phyloP scores from a whole-genome alignment of 257 asterid genomes.

The Ilex asprella region DNA sequence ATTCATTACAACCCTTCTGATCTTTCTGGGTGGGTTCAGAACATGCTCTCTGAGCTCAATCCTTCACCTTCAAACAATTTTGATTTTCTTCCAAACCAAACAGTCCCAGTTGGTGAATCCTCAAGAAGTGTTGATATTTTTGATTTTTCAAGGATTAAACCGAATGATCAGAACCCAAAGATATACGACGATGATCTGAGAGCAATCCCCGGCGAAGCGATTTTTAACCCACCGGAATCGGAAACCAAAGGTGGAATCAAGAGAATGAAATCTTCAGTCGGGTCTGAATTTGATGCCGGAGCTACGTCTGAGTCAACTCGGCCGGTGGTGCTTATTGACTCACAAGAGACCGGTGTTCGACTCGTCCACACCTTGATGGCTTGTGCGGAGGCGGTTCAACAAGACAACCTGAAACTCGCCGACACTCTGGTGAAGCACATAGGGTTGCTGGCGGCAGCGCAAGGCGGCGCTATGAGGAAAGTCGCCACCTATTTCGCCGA shows the following conservation, averaged over 20 bases:
- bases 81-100: constrained; percentile 9
- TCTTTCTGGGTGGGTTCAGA: constrained; percentile 65
- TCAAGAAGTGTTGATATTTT: constrained; percentile 7
- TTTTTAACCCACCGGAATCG: constrained; percentile 13
- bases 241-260: constrained; percentile 22
- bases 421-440: constrained; percentile 65
- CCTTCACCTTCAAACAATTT: constrained; percentile 1
- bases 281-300: constrained; percentile 27
- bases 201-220: constrained; percentile 74
- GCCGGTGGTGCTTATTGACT: constrained; percentile 59
- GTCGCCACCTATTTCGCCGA: constrained; percentile 75
- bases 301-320: constrained; percentile 24
- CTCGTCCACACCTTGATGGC: constrained; percentile 78
- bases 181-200: constrained; percentile 64
- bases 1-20: constrained; percentile 76
- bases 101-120: constrained; percentile 14
- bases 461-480: constrained; percentile 73
- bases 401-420: constrained; percentile 45
- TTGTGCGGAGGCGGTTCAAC: constrained; percentile 71
- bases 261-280: constrained; percentile 36
- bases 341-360: constrained; percentile 72
- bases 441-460: constrained; percentile 57
- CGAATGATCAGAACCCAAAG: constrained; percentile 1
- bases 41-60: constrained; percentile 51
- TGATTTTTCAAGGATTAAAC: not conserved